These are phyloP conservation scores for Pseudocohnilembus persalinus DNA, from an alignment of 169 alveolate genomes.

Conservation along the genomic window DNA sequence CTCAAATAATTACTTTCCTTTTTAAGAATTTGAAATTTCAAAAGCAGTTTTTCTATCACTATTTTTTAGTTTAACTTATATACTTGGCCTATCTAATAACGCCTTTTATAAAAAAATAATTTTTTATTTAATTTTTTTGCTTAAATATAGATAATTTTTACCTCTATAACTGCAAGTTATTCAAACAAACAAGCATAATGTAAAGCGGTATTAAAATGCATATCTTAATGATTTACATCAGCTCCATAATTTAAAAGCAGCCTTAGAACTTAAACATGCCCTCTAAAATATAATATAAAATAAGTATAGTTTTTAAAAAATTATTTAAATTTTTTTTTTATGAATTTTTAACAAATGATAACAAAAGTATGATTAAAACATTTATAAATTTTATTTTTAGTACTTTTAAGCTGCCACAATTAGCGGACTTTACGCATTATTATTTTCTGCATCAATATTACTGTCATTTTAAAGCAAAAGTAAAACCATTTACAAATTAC, in stretches of 20 bases:
- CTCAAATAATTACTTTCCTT: neutral
- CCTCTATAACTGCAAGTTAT: slow-evolving; percentile 22
- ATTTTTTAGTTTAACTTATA: neutral
- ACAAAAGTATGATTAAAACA: neutral
- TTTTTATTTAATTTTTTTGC: neutral
- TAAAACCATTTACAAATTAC: neutral
- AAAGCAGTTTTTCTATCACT: neutral
- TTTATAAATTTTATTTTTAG: too few species aligned
- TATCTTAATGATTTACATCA: slow-evolving; percentile 4
- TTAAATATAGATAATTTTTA: slow-evolving; percentile 7
- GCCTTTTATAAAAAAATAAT: neutral
- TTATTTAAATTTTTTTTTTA: too few species aligned
- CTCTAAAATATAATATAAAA: too few species aligned
- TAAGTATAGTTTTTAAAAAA: too few species aligned
- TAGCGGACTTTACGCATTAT: neutral
- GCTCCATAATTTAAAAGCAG: neutral
- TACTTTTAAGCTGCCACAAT: neutral
- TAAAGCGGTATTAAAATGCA: slow-evolving; percentile 7
- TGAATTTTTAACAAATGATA: neutral
- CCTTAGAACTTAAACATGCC: neutral
- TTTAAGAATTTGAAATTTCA: neutral
- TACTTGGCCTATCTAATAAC: neutral
- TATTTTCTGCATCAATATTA: neutral
- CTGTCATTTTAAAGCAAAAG: neutral
- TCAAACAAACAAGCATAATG: slow-evolving; percentile 16